phyloP scores from a whole-genome alignment of 176 grass and related monocot species.

The Thinopyrum elongatum region DNA sequence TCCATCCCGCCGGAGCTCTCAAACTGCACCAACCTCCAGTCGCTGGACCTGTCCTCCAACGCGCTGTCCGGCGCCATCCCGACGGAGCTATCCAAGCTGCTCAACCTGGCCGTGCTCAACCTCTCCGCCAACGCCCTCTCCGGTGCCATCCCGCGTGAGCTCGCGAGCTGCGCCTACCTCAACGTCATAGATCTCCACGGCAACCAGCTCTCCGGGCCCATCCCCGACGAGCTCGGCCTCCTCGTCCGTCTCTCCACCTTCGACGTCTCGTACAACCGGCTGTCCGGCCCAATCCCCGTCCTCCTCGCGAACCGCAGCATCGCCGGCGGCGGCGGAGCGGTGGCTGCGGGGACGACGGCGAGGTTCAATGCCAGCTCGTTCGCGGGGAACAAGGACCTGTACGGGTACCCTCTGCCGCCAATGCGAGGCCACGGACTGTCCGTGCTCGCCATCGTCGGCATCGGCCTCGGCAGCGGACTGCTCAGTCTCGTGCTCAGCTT shows the following conservation, averaged over 20 bases:
- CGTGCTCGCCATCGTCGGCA: constrained; percentile 75
- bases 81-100: constrained; percentile 42
- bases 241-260: constrained; percentile 67
- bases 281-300: constrained; percentile 58
- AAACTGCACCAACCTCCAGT: constrained; percentile 88
- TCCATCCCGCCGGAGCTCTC: constrained; percentile 51
- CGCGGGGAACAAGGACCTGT: constrained; percentile 59
- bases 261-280: constrained; percentile 68
- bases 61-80: constrained; percentile 51
- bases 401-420: constrained; percentile 67
- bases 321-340: background rate
- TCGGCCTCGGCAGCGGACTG: constrained; percentile 70
- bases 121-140: constrained; percentile 66
- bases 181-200: constrained; percentile 83
- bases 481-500: constrained; percentile 78
- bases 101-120: constrained; percentile 81
- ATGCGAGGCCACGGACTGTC: constrained; percentile 41
- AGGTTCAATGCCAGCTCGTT: constrained; percentile 79
- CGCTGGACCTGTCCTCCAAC: constrained; percentile 77
- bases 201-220: constrained; percentile 60
- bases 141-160: constrained; percentile 55
- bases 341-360: constrained; percentile 5
- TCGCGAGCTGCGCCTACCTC: constrained; percentile 69
- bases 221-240: constrained; percentile 65
- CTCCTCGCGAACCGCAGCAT: constrained; percentile 58